A percentile compares a stretch with the other conserved stretches of the same genome.
phyloP scores from a whole-genome alignment of 1,284 basidiomycete species.

The Ganoderma multipileum region DNA sequence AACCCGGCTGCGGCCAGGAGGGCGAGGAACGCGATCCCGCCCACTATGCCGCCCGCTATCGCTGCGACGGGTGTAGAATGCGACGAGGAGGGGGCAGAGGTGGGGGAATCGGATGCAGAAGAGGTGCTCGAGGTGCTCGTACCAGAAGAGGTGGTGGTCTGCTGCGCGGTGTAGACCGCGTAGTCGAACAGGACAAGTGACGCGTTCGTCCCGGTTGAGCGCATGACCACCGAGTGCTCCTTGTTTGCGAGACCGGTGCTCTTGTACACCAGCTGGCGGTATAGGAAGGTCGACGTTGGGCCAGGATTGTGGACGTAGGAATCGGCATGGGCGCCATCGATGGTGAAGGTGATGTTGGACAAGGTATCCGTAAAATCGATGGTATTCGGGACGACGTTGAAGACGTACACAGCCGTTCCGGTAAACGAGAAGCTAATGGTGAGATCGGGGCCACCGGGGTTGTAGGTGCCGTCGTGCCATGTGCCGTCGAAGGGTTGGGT shows the following conservation, averaged over 20 bases:
- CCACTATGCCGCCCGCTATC: conserved; percentile 18
- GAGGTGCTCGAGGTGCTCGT: neutral
- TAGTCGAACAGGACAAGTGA: conserved; percentile 25
- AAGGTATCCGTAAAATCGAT: conserved; percentile 1
- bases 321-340: conserved; percentile 15
- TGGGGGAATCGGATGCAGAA: neutral
- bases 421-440: conserved; percentile 1
- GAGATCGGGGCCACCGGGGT: neutral
- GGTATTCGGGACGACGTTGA: conserved; percentile 12
- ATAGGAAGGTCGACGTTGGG: conserved; percentile 14
- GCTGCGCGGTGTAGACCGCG: conserved; percentile 19
- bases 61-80: conserved; percentile 7
- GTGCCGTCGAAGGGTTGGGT: conserved; percentile 23
- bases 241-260: conserved; percentile 16
- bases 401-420: conserved; percentile 21
- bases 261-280: conserved; percentile 41
- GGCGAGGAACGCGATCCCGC: conserved; percentile 13
- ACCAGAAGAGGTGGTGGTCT: neutral
- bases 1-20: neutral
- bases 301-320: conserved; percentile 10
- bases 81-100: neutral
- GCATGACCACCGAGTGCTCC: conserved; percentile 16
- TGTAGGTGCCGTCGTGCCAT: conserved; percentile 31
- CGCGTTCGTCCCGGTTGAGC: conserved; percentile 4
- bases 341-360: conserved; percentile 14